Evolutionary conservation across 805 yeast genomes (phyloP).

Genomic region (Yamadazyma tumulicola): DNA sequence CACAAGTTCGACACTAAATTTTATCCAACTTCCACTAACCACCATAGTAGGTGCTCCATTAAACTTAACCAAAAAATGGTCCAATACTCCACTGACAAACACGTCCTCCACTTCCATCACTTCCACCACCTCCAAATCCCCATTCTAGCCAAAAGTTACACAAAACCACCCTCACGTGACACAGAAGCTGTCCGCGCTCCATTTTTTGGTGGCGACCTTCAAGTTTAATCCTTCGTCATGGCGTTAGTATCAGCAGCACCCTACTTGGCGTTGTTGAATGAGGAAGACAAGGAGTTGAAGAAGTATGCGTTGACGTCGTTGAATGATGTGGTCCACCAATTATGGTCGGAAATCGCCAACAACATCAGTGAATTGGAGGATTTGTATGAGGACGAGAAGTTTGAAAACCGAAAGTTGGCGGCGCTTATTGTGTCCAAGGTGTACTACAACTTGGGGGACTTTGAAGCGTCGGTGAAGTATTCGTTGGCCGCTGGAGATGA

Average conservation of each 20-base stretch:
- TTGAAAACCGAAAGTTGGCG: conserved; percentile 76
- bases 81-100: too few relatives aligned
- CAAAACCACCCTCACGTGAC: too few relatives aligned
- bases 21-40: too few relatives aligned
- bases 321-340: conserved; percentile 78
- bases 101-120: too few relatives aligned
- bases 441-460: conserved; percentile 88
- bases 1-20: too few relatives aligned
- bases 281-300: conserved; percentile 72
- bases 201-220: conserved; percentile 5
- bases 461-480: conserved; percentile 82
- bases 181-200: too few relatives aligned
- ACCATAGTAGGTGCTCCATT: too few relatives aligned
- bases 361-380: conserved; percentile 85
- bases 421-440: conserved; percentile 91
- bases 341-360: conserved; percentile 98
- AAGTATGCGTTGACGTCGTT: conserved; percentile 81
- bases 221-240: conserved; percentile 36
- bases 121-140: too few relatives aligned
- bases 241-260: conserved; percentile 86
- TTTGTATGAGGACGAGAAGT: conserved; percentile 77
- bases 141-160: too few relatives aligned
- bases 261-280: conserved; percentile 82
- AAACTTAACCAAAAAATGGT: too few relatives aligned
- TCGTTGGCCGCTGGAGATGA: conserved; percentile 81